Conservation (phyloP, 495 filamentous ascomycete species). For the Aspergillus funiculosus region DNA sequence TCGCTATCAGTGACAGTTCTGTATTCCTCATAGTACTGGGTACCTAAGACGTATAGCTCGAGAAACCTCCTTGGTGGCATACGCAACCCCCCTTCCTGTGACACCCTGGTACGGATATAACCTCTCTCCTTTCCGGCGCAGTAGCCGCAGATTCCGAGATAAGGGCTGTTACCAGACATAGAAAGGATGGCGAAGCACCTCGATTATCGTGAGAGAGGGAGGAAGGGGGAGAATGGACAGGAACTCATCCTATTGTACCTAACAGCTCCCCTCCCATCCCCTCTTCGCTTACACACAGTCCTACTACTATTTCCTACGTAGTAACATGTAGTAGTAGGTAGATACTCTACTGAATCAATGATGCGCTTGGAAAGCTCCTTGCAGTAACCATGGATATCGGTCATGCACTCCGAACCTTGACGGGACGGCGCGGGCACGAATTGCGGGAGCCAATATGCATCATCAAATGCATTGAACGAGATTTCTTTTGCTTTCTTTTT, state of each 20-base stretch:
- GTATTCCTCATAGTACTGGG: no score
- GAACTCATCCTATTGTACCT: no score
- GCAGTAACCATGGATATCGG: constrained; percentile 34
- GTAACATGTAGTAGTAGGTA: neutral
- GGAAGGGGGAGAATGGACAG: no score
- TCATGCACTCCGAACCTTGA: constrained; percentile 44
- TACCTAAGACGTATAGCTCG: no score
- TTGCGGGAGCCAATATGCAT: constrained; percentile 19
- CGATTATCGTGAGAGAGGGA: neutral
- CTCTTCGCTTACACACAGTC: no score
- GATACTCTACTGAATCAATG: constrained; percentile 2
- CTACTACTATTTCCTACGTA: neutral
- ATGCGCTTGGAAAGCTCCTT: constrained; percentile 27
- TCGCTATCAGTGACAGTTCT: no score
- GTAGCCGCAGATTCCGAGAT: neutral
- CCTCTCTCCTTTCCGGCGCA: no score
- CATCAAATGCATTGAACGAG: constrained; percentile 15
- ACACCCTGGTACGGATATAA: no score
- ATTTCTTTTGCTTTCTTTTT: constrained; percentile 1
- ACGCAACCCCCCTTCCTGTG: no score
- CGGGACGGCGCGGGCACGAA: constrained; percentile 38
- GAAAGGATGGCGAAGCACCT: neutral
- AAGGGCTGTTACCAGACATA: neutral
- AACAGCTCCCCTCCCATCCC: no score
- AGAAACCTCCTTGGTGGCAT: no score